Percentiles rank a stretch among this genome's conserved stretches.
Conservation (phyloP, 2,329 filamentous ascomycete species). For the Ambrosiella beaveri region DNA sequence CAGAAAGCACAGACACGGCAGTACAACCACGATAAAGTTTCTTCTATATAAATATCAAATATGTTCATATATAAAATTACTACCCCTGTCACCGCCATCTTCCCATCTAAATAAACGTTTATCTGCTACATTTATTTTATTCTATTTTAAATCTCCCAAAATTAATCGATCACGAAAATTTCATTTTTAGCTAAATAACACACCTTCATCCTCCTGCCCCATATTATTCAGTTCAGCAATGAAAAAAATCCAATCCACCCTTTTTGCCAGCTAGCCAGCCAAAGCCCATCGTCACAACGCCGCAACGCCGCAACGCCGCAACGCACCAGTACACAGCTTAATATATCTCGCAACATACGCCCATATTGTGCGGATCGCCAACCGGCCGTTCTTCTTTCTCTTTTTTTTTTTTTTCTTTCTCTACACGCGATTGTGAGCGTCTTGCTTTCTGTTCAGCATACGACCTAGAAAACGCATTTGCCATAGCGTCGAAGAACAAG, state of each 20-base stretch:
- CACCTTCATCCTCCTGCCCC: too few relatives aligned
- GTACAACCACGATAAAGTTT: too few relatives aligned
- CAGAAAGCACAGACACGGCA: too few relatives aligned
- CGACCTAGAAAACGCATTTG: background rate
- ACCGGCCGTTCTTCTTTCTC: background rate
- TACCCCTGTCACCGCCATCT: too few relatives aligned
- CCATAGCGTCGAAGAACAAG: background rate
- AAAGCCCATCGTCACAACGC: background rate
- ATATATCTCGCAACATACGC: slow-evolving; percentile 4
- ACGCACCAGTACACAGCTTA: background rate
- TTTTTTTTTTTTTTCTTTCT: background rate
- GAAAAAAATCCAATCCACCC: background rate
- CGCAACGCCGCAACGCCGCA: background rate
- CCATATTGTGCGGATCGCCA: background rate
- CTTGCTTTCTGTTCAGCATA: background rate
- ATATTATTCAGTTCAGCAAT: too few relatives aligned
- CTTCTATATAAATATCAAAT: too few relatives aligned
- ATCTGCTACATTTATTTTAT: too few relatives aligned
- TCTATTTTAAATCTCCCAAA: too few relatives aligned
- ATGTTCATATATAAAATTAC: too few relatives aligned
- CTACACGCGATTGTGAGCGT: background rate
- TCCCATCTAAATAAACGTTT: too few relatives aligned
- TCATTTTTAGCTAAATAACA: too few relatives aligned
- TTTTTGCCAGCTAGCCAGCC: background rate
- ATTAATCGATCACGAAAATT: too few relatives aligned